Conservation (phyloP, 2,329 filamentous ascomycete species). For the Alternaria angustiovoidea region DNA sequence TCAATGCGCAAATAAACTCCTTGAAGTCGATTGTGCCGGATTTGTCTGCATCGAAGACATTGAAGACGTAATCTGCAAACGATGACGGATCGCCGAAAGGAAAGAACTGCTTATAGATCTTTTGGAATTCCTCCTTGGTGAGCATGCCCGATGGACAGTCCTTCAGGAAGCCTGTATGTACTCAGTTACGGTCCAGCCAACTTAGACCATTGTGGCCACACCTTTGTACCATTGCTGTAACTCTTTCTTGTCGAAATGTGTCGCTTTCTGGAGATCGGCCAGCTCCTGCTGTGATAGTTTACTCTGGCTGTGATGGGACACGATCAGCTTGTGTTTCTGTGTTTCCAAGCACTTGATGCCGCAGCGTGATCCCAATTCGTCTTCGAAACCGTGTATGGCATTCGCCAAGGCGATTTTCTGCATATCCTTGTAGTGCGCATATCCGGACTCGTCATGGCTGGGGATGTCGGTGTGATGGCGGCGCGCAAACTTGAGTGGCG, state of each 20-base stretch:
- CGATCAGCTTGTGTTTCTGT: constrained; percentile 44
- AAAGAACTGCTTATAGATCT: constrained; percentile 99
- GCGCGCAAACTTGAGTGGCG: constrained; percentile 45
- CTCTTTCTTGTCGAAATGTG: constrained; percentile 99
- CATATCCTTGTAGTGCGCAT: constrained; percentile 35
- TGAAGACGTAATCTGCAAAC: constrained; percentile 99
- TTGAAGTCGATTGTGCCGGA: constrained; percentile 99
- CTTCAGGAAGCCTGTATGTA: constrained; percentile 83
- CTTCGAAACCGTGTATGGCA: constrained; percentile 33
- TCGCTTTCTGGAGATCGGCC: constrained; percentile 92
- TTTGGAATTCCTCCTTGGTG: constrained; percentile 98
- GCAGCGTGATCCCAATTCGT: constrained; percentile 34
- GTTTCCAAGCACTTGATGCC: constrained; percentile 33
- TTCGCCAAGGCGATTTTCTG: constrained; percentile 37
- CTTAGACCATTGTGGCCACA: constrained; percentile 54
- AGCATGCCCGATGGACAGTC: constrained; percentile 97
- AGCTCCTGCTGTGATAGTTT: constrained; percentile 98
- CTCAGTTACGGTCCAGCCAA: constrained; percentile 25
- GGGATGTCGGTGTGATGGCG: constrained; percentile 33
- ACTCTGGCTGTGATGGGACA: constrained; percentile 75
- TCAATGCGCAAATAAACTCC: constrained; percentile 98
- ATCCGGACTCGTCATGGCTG: constrained; percentile 33
- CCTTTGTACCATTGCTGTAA: constrained; percentile 99
- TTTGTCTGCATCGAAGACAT: constrained; percentile 97
- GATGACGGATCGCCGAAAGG: constrained; percentile 96